Evolutionary conservation across 192 early-diverging fungal genomes (phyloP), one percentile per base, ranked within the genome.

Genomic region (Coemansia sp.): DNA sequence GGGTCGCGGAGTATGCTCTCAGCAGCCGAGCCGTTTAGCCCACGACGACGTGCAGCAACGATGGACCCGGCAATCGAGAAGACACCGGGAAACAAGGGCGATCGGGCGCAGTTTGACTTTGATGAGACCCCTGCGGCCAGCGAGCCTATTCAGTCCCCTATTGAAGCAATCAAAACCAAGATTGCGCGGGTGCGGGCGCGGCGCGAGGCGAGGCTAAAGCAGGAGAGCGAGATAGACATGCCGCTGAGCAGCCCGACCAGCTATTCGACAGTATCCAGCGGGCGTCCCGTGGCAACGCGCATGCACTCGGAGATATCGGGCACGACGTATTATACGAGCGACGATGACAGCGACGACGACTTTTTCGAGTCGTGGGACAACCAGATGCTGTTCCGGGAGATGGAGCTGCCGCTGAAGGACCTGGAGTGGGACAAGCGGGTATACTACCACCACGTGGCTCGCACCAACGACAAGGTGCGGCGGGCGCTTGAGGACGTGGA

Each of bases 391-490:
- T 69, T 76, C 48, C 72, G 62, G 12, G 72, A 76, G 45, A 31
- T 69, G 20, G 49, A 66, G 26, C 17, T 61, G 43, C 57, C 61
- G 8, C 44, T 64, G 30, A 64, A 64, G 53, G 72, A 76, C 23
- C 14, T 65, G 5, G 66, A 76, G 39, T 76, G 72, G 72, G 72
- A 76, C 40, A 76, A 76, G 57, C 65, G 66, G 30, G 72, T 76
- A 23, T 65, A 65, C 51, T 69, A 76, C 40, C 57, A 69, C 47
- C 72, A 76, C 26, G 51, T 61, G 15, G 58, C 62, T 6, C 61
- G 61, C 38, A 53, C 52, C 6, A 49, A 65, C 51, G 46, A 55
- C 1, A 17, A 14, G n/a, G 58, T 56, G 11, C 61, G 66, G 26
- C 30, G 34, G 6, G 51, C 51, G 11, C 38, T 54, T 3, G 62